Conservation (phyloP, 192 early-diverging fungal genomes). For the Tieghemiomyces parasiticus region DNA sequence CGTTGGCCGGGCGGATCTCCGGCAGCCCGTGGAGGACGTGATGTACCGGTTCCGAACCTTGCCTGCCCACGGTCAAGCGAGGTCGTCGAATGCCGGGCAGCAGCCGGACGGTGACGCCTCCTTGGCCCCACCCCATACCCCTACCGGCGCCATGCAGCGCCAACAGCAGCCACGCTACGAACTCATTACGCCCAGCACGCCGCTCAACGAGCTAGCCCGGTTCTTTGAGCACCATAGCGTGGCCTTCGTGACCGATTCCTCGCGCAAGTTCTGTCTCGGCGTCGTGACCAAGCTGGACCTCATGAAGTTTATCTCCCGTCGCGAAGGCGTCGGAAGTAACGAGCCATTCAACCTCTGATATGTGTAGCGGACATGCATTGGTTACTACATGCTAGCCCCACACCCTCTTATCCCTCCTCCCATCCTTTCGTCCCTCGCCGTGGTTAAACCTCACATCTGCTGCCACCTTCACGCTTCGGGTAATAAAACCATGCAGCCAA, state of each 20-base stretch:
- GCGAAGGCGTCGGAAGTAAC: too few species aligned
- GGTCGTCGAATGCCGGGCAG: too few species aligned
- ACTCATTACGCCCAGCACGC: slow-evolving; percentile 65
- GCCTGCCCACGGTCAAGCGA: not conserved
- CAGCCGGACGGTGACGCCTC: too few species aligned
- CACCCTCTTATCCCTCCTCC: too few species aligned
- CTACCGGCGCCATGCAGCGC: not conserved
- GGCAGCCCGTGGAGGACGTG: slow-evolving; percentile 34
- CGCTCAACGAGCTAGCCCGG: slow-evolving; percentile 54
- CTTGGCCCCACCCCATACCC: too few species aligned
- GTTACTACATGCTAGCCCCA: too few species aligned
- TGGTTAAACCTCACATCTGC: too few species aligned
- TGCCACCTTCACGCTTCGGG: too few species aligned
- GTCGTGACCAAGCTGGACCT: slow-evolving; percentile 66
- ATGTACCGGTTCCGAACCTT: slow-evolving; percentile 44
- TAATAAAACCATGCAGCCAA: too few species aligned
- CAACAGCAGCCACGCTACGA: slow-evolving; percentile 31
- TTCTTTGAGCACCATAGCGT: slow-evolving; percentile 77
- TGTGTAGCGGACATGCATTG: too few species aligned
- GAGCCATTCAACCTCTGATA: too few species aligned
- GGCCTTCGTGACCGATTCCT: slow-evolving; percentile 65
- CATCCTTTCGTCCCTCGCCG: too few species aligned
- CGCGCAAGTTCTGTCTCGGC: slow-evolving; percentile 65
- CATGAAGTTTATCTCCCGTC: slow-evolving; percentile 50
- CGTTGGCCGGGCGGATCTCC: slow-evolving; percentile 26